A percentile compares a stretch with the other conserved stretches of the same genome.
Conservation (phyloP, 345 rosid species). For the Isatis tinctoria region DNA sequence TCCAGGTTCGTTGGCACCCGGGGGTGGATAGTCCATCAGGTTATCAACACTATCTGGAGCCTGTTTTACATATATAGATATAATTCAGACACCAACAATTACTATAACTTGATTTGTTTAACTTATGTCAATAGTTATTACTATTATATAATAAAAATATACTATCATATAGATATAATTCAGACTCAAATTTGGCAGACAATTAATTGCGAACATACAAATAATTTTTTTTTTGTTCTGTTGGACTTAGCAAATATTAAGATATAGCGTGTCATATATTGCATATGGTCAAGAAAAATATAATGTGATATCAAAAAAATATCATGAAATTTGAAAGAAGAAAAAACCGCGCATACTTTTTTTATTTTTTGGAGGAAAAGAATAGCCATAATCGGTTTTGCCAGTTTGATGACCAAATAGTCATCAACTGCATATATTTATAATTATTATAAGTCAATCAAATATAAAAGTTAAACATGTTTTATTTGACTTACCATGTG, state of each 20-base stretch:
- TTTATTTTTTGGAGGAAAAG: background rate
- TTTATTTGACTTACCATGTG: background rate
- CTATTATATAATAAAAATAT: too few relatives aligned
- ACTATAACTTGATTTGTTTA: background rate
- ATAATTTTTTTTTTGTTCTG: too few relatives aligned
- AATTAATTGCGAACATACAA: too few relatives aligned
- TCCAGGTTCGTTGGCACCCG: too few relatives aligned
- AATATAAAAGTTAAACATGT: background rate
- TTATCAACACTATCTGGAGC: background rate
- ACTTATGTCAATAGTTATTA: background rate
- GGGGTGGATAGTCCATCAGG: background rate
- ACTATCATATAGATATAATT: background rate
- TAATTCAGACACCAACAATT: background rate
- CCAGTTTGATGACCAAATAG: background rate
- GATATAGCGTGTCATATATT: too few relatives aligned
- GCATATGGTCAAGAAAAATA: background rate
- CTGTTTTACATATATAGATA: background rate
- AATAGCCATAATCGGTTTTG: background rate
- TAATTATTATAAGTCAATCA: background rate
- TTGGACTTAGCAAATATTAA: too few relatives aligned
- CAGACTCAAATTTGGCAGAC: background rate
- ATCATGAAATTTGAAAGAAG: too few relatives aligned
- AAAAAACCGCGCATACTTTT: too few relatives aligned
- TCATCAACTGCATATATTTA: too few relatives aligned
- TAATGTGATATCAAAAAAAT: too few relatives aligned